Base-by-base conservation (phyloP, 352 stramenopile species). In the Hyaloperonospora arabidopsidis region DNA sequence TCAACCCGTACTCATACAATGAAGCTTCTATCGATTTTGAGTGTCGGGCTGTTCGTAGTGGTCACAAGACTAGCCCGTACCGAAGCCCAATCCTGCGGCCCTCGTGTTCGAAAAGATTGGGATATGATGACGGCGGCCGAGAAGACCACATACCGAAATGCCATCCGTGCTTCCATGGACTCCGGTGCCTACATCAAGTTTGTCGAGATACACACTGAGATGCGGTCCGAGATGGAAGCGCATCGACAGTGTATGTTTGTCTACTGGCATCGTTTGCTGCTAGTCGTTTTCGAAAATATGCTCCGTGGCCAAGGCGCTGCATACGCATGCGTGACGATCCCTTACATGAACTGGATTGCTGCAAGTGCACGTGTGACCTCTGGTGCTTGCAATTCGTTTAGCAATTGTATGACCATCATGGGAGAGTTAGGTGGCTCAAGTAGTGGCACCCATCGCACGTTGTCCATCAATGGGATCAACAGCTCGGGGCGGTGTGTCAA, bases 271-370 rank as follows among this genome's bases (percentile, higher is more conserved):
- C 78, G 81, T 13, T 54, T 73, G 1, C 65, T 91, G 5, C 66
- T 94, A 0, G 34, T 77, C 0, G 75, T 35, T 2, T 94, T 86
- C 49, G 84, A 94, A 54, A 94, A 92, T 59, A 91, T 94, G 79
- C 61, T 94, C 3, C 84, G 82, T 13, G 68, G 54, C 0, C 72
- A 87, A 54, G 75, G 69, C 8, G 1, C 56, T 0, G 41, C 58
- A 3, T 93, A 70, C 38, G 77, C 68, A 2, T 94, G 84, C 54
- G 64, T 93, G 45, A 93, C 82, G 15, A 40, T 94, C 12, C 84
- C 82, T 8, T 91, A 90, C 58, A 90, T 78, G 56, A 84, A 94
- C 56, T 88, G 72, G 63, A 69, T 90, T 32, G 73, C 64, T 3
- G 76, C 70, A 23, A 73, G 79, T 47, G 72, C 62, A 41, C 63